phyloP scores from a whole-genome alignment of 345 rosid species.

The Geranium brycei region DNA sequence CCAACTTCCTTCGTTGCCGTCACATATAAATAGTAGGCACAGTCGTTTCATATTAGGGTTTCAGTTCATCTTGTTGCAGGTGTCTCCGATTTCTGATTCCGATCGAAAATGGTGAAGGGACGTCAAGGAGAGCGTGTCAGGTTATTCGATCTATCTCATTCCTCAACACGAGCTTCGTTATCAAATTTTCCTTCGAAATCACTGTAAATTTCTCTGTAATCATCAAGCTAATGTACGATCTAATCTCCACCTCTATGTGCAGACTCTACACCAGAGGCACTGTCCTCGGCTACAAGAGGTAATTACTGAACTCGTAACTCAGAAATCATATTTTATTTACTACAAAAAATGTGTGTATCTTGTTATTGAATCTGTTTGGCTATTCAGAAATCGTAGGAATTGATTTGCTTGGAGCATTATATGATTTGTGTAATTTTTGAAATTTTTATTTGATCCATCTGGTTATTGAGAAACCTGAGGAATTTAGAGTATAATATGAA shows the following conservation, averaged over 20 bases:
- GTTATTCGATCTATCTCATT: constrained; percentile 13
- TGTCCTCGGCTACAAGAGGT: constrained; percentile 80
- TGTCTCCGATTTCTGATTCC: not conserved
- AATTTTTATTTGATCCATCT: too few relatives aligned
- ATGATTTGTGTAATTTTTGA: too few relatives aligned
- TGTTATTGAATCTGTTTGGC: too few relatives aligned
- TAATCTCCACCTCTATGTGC: constrained; percentile 8
- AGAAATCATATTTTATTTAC: too few relatives aligned
- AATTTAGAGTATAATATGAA: too few relatives aligned
- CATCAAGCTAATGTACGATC: not conserved
- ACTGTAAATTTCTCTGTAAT: not conserved
- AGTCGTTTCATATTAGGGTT: constrained; percentile 4
- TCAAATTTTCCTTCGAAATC: not conserved
- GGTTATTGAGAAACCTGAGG: too few relatives aligned
- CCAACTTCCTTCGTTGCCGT: too few relatives aligned
- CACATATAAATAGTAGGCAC: too few relatives aligned
- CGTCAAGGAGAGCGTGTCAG: constrained; percentile 92
- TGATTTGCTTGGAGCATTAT: too few relatives aligned
- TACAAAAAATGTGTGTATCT: too few relatives aligned
- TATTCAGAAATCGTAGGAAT: too few relatives aligned
- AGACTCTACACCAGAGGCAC: constrained; percentile 77
- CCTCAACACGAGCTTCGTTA: not conserved
- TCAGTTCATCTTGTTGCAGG: not conserved
- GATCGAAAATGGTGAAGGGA: constrained; percentile 64
- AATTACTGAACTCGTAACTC: not conserved